Conservation (phyloP, 495 filamentous ascomycete genomes). For the Paragyromitra xinjiangensis region DNA sequence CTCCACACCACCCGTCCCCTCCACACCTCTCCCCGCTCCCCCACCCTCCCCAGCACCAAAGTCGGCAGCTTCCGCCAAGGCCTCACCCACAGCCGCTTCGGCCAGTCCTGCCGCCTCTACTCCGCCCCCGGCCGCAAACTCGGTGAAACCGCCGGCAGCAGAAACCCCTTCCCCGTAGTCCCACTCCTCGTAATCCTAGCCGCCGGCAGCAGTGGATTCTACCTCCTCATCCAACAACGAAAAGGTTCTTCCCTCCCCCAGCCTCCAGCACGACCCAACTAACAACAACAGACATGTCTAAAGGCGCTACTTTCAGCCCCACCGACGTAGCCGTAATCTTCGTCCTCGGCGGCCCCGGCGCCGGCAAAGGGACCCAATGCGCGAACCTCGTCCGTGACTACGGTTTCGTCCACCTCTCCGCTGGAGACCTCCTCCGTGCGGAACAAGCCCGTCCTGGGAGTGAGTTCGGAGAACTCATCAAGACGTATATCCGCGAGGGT, state of each 20-base stretch:
- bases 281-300: slow-evolving; percentile 60
- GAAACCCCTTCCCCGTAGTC: slow-evolving; percentile 54
- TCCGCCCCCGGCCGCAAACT: slow-evolving; percentile 40
- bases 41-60: slow-evolving; percentile 13
- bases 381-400: slow-evolving; percentile 86
- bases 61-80: slow-evolving; percentile 42
- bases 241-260: slow-evolving; percentile 38
- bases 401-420: slow-evolving; percentile 89
- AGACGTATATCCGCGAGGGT: slow-evolving; percentile 86
- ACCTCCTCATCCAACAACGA: slow-evolving; percentile 58
- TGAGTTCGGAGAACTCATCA: slow-evolving; percentile 90
- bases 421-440: slow-evolving; percentile 90
- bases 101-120: slow-evolving; percentile 42
- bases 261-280: background rate
- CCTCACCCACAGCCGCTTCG: slow-evolving; percentile 42
- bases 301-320: slow-evolving; percentile 79
- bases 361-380: slow-evolving; percentile 88
- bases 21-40: slow-evolving; percentile 16
- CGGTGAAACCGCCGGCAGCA: slow-evolving; percentile 53
- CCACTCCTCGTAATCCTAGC: slow-evolving; percentile 62
- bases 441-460: slow-evolving; percentile 87
- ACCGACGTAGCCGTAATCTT: slow-evolving; percentile 85
- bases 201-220: slow-evolving; percentile 62
- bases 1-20: background rate
- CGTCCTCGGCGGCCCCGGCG: slow-evolving; percentile 80